Evolutionary conservation across 805 yeast species (phyloP), one percentile per base, ranked within the genome.

Genomic region (Tanozyma kutaoensis): DNA sequence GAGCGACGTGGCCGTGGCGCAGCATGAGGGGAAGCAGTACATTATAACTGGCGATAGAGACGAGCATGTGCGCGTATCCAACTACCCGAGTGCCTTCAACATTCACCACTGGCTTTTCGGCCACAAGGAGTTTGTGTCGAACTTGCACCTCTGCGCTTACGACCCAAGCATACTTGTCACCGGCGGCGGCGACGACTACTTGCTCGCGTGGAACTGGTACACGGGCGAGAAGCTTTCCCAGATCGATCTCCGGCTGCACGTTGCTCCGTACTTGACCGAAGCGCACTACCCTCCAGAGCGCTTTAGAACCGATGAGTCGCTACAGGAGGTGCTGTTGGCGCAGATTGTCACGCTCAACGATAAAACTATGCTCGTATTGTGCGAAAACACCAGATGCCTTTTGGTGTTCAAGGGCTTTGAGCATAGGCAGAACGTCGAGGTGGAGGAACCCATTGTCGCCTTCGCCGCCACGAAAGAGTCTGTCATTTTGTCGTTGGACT

Each of bases 41-140:
- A 48, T 86, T 11, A 62, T 88, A 29, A 74, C 93, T 2, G 73
- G 86, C 21, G 99, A 91, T 55, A 69, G 98, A 52, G 99, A 91
- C 52, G 99, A 91, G 52, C 99, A 93, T 50, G 78, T 91, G 35
- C 69, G 93, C 47, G 63, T 91, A 12, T 70, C 95, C 3, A 66
- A 72, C 37, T 84, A 67, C 42, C 97, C 96, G 2, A 66, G 75
- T 35, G 60, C 86, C 3, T 82, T 61, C 40, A 70, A 85, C 15
- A 75, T 93, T 28, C 78, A 84, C 35, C 69, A 72, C 40, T 85
- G 82, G 72, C 59, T 86, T 28, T 82, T 82, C 48, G 96, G 94
- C 3, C 96, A 88, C 48, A 59, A 62, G 24, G 79, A 84, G 49
- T 93, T 84, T 38, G 75, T 91, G 8, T 76, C 94, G 2, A 58